A percentile compares a stretch with the other conserved stretches of the same genome.
Conservation (phyloP, 768 basidiomycete species). For the Lentinula sp. region DNA sequence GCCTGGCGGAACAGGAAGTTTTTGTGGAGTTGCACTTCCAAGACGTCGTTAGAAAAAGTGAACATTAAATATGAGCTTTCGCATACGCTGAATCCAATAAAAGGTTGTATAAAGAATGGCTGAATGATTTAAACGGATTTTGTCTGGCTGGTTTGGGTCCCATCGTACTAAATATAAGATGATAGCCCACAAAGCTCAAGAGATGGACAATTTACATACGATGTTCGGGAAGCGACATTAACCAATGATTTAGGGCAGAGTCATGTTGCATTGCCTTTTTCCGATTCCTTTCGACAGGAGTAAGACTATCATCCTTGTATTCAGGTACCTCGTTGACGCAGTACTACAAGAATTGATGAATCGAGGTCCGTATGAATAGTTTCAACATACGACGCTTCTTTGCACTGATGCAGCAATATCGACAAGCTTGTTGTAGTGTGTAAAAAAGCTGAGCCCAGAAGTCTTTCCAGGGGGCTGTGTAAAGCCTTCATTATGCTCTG, state of each 20-base stretch:
- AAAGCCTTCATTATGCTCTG: background rate
- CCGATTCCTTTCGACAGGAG: background rate
- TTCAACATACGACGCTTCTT: background rate
- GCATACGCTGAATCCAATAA: background rate
- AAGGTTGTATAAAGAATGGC: background rate
- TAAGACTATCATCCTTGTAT: background rate
- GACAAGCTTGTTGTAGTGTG: background rate
- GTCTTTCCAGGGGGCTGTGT: constrained; percentile 6
- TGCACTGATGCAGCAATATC: constrained; percentile 1
- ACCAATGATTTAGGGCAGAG: background rate
- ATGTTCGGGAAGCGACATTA: background rate
- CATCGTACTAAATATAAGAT: background rate
- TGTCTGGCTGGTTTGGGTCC: background rate
- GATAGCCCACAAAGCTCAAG: background rate
- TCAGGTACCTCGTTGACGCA: background rate
- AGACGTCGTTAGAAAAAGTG: background rate
- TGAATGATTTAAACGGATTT: background rate
- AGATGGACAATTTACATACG: background rate
- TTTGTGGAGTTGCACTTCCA: background rate
- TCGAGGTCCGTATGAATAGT: background rate
- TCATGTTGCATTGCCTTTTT: background rate
- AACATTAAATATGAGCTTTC: too few relatives aligned
- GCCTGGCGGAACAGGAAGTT: background rate
- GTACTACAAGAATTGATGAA: background rate
- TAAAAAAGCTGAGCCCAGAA: background rate